Conservation (phyloP, 2,329 filamentous ascomycete genomes). For the Pseudopithomyces maydicus region DNA sequence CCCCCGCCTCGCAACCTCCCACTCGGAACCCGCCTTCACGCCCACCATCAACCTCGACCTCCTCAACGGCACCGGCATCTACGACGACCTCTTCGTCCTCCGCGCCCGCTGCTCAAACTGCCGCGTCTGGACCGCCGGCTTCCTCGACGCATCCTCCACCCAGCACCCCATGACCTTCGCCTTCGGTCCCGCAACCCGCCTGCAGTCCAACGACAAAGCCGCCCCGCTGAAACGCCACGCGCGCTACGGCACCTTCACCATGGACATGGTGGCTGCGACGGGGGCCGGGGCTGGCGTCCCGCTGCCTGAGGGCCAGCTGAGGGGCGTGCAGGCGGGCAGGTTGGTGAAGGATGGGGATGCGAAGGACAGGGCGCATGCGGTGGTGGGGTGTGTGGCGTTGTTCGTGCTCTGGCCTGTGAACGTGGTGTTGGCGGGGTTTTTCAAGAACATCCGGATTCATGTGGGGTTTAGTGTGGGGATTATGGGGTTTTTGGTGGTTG, state of each 20-base stretch:
- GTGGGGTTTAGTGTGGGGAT: constrained; percentile 47
- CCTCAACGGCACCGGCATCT: constrained; percentile 36
- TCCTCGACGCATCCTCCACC: constrained; percentile 37
- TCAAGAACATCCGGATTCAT: constrained; percentile 49
- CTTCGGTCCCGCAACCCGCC: constrained; percentile 40
- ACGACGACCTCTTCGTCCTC: constrained; percentile 44
- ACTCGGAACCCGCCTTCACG: constrained; percentile 43
- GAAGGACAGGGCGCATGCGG: constrained; percentile 35
- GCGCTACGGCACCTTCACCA: constrained; percentile 47
- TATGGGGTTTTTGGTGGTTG: constrained; percentile 43
- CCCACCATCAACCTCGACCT: constrained; percentile 33
- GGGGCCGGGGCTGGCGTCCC: constrained; percentile 41
- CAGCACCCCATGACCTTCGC: constrained; percentile 50
- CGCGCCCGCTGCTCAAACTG: constrained; percentile 48
- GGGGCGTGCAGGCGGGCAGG: constrained; percentile 28
- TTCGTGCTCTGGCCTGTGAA: constrained; percentile 41
- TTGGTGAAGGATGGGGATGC: constrained; percentile 33
- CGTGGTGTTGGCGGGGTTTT: constrained; percentile 43
- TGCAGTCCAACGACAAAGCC: constrained; percentile 34
- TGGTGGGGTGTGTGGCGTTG: constrained; percentile 39
- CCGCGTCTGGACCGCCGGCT: constrained; percentile 42
- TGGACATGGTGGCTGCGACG: constrained; percentile 48
- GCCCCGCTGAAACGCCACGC: constrained; percentile 46
- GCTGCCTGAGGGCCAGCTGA: constrained; percentile 16
- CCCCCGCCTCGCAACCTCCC: constrained; percentile 39